phyloP scores from a whole-genome alignment of 1,284 basidiomycete genomes.

The Earliella scabrosa region DNA sequence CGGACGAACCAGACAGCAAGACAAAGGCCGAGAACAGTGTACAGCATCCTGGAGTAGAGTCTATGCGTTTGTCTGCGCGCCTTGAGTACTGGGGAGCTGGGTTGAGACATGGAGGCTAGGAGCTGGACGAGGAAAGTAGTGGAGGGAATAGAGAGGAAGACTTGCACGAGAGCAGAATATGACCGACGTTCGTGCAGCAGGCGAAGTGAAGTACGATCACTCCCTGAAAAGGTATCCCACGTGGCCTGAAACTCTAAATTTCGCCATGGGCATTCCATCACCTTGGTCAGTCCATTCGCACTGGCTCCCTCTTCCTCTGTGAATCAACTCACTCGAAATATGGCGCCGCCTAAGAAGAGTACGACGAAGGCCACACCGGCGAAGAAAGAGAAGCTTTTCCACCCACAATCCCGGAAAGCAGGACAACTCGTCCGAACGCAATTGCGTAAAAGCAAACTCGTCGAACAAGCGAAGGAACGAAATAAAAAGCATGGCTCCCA shows the following conservation, averaged over 20 bases:
- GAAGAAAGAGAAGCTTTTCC: slow-evolving; percentile 79
- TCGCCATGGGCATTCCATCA: no score
- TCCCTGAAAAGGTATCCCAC: slow-evolving; percentile 9
- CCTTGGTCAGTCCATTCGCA: no score
- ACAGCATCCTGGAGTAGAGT: slow-evolving; percentile 19
- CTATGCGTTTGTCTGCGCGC: slow-evolving; percentile 14
- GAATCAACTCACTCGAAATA: slow-evolving; percentile 6
- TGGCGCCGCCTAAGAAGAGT: slow-evolving; percentile 35
- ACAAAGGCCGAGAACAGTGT: slow-evolving; percentile 1
- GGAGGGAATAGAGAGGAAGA: no score
- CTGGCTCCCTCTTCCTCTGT: no score
- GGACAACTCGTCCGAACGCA: slow-evolving; percentile 76
- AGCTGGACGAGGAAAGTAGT: no score
- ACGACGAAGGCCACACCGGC: slow-evolving; percentile 25
- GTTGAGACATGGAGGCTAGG: slow-evolving; percentile 23
- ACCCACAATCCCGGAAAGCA: slow-evolving; percentile 83
- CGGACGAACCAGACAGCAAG: slow-evolving; percentile 15
- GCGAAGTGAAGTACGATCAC: not conserved
- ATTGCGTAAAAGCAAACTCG: slow-evolving; percentile 74
- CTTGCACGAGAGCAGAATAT: not conserved
- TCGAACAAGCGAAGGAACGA: slow-evolving; percentile 58
- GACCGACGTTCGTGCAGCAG: no score
- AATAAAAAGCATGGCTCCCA: slow-evolving; percentile 56
- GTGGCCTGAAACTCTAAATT: slow-evolving; percentile 5
- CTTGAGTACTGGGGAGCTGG: slow-evolving; percentile 25